Conservation (phyloP, 1,284 basidiomycete genomes). For the Papiliotrema fonsecae region DNA sequence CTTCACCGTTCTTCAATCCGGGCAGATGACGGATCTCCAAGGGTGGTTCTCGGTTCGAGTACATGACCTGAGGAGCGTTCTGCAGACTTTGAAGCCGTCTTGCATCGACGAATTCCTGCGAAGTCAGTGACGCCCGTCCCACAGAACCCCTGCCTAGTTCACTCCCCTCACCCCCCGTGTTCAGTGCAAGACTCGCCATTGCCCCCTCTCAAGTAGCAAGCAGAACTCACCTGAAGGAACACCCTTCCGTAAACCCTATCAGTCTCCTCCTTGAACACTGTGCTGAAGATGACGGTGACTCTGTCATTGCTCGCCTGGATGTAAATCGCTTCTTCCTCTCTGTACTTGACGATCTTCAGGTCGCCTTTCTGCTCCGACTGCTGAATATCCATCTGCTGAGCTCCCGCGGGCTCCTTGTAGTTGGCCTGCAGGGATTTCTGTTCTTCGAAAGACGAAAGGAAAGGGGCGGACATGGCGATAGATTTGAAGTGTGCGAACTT, state of each 20-base stretch:
- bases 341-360: constrained; percentile 89
- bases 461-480: constrained; percentile 90
- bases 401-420: constrained; percentile 40
- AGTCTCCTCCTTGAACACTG: constrained; percentile 94
- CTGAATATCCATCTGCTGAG: constrained; percentile 48
- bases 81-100: constrained; percentile 88
- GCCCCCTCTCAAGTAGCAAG: too few species aligned
- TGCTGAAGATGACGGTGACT: constrained; percentile 97
- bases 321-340: constrained; percentile 95
- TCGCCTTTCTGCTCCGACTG: constrained; percentile 60
- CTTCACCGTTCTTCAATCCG: constrained; percentile 76
- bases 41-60: constrained; percentile 91
- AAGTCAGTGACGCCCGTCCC: too few species aligned
- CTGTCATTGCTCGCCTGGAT: constrained; percentile 89
- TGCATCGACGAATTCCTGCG: constrained; percentile 98
- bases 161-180: background rate
- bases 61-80: constrained; percentile 96
- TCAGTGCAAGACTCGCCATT: background rate
- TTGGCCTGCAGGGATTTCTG: constrained; percentile 76
- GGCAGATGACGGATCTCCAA: constrained; percentile 86
- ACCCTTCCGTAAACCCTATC: constrained; percentile 96
- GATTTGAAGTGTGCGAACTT: constrained; percentile 85
- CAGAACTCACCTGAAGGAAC: constrained; percentile 75
- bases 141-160: too few species aligned
- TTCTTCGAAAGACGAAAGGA: constrained; percentile 81